Percentiles rank a stretch among this genome's conserved stretches.
Conservation (phyloP, 768 basidiomycete genomes). For the Suillus plorans region DNA sequence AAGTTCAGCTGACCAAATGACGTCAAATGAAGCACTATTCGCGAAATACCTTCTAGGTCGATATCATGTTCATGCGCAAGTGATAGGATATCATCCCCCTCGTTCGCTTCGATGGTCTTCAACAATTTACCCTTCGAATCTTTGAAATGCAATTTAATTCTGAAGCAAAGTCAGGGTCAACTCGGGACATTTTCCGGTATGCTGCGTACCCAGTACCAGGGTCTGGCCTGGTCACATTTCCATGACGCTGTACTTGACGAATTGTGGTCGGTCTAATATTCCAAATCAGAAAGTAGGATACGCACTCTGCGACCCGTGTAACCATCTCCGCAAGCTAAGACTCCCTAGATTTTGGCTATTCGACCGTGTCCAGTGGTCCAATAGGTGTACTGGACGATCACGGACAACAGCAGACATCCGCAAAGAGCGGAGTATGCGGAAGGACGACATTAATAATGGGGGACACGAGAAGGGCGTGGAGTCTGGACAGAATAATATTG, state of each 20-base stretch:
- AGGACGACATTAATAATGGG: constrained; percentile 1
- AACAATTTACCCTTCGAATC: constrained; percentile 83
- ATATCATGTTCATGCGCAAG: constrained; percentile 95
- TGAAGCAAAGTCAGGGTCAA: constrained; percentile 30
- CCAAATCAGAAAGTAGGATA: neutral
- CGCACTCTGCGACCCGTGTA: constrained; percentile 22
- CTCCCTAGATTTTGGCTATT: neutral
- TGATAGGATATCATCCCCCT: constrained; percentile 89
- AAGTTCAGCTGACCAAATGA: neutral
- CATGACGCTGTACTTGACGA: constrained; percentile 39
- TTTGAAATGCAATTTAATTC: constrained; percentile 88
- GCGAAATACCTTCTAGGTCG: constrained; percentile 82
- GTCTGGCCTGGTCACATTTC: constrained; percentile 55
- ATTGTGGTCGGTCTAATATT: neutral
- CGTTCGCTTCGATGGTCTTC: constrained; percentile 88
- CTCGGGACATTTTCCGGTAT: neutral
- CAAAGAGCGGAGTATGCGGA: neutral
- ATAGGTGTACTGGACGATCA: neutral
- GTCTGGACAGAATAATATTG: neutral
- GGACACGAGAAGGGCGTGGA: neutral
- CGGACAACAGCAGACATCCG: neutral
- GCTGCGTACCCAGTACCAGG: constrained; percentile 65
- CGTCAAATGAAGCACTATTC: neutral
- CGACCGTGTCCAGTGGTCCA: neutral
- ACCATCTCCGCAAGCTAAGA: neutral